A percentile compares a stretch with the other conserved stretches of the same genome.
Evolutionary conservation across 1,139 yeast species (phyloP).

Genomic region (Spencermartinsiella ligniputridi): DNA sequence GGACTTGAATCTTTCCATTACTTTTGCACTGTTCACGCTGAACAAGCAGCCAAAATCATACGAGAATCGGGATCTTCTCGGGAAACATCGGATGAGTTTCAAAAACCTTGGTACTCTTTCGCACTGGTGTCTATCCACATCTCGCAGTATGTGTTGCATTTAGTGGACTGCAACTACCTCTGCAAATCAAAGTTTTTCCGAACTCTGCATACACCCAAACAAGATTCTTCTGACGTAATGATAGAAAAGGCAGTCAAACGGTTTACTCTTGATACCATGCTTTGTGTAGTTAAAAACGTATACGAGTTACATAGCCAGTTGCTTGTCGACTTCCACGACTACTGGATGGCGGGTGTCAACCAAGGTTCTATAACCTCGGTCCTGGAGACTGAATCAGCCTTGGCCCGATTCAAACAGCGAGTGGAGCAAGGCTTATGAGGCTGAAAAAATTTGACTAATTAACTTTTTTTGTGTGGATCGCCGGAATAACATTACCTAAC

Average conservation of each 20-base stretch:
- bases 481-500: no score
- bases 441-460: no score
- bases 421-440: not conserved
- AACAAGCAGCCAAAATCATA: conserved; percentile 16
- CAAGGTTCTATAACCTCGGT: conserved; percentile 28
- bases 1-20: conserved; percentile 29
- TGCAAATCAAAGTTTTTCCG: not conserved
- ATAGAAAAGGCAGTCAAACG: not conserved
- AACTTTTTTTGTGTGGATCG: no score
- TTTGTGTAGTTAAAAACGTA: not conserved
- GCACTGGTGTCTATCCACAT: conserved; percentile 37
- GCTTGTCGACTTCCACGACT: conserved; percentile 28
- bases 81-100: conserved; percentile 6
- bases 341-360: conserved; percentile 28
- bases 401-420: conserved; percentile 16
- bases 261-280: not conserved
- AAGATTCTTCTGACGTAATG: not conserved
- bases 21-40: conserved; percentile 23
- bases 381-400: conserved; percentile 31
- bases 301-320: conserved; percentile 21
- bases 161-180: conserved; percentile 1
- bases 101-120: conserved; percentile 35
- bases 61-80: conserved; percentile 28
- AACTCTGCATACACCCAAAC: not conserved
- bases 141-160: conserved; percentile 19